Percentiles rank a stretch among this genome's conserved stretches.
phyloP scores from a whole-genome alignment of 2,329 filamentous ascomycete genomes.

The Alternaria brassicae region DNA sequence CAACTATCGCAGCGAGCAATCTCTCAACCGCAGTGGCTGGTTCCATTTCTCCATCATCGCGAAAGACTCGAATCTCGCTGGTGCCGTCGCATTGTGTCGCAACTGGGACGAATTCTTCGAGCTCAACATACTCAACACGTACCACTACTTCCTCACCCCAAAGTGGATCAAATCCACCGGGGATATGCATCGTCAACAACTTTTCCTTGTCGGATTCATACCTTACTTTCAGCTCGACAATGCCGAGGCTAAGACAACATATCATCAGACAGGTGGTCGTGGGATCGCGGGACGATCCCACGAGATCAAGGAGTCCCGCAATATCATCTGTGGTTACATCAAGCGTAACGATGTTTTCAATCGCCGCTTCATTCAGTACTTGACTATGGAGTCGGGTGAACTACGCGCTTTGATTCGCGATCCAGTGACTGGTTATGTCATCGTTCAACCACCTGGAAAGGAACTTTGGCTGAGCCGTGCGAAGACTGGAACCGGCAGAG shows the following conservation, averaged over 20 bases:
- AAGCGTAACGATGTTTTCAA: slow-evolving; percentile 53
- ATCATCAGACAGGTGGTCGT: slow-evolving; percentile 44
- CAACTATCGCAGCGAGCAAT: slow-evolving; percentile 59
- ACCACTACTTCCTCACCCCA: slow-evolving; percentile 57
- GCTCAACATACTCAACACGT: slow-evolving; percentile 55
- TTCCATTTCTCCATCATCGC: slow-evolving; percentile 60
- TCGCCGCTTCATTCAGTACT: slow-evolving; percentile 54
- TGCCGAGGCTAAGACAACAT: slow-evolving; percentile 44
- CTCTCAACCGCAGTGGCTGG: slow-evolving; percentile 59
- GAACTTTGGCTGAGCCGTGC: slow-evolving; percentile 51
- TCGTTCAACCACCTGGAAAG: slow-evolving; percentile 49
- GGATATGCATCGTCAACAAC: slow-evolving; percentile 49
- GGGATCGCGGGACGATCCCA: slow-evolving; percentile 45
- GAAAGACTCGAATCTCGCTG: slow-evolving; percentile 55
- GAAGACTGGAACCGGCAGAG: slow-evolving; percentile 51
- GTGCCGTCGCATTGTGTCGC: slow-evolving; percentile 57
- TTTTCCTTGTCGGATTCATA: slow-evolving; percentile 53
- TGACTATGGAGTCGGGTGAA: slow-evolving; percentile 49
- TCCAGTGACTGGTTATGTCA: background rate
- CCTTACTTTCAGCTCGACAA: slow-evolving; percentile 46
- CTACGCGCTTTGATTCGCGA: slow-evolving; percentile 34
- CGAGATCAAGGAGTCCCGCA: slow-evolving; percentile 47
- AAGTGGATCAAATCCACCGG: slow-evolving; percentile 56
- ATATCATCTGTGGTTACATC: slow-evolving; percentile 54
- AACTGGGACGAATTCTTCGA: slow-evolving; percentile 62